Evolutionary conservation across 169 alveolate species (phyloP).

Genomic region (Ichthyophthirius multifiliis): DNA sequence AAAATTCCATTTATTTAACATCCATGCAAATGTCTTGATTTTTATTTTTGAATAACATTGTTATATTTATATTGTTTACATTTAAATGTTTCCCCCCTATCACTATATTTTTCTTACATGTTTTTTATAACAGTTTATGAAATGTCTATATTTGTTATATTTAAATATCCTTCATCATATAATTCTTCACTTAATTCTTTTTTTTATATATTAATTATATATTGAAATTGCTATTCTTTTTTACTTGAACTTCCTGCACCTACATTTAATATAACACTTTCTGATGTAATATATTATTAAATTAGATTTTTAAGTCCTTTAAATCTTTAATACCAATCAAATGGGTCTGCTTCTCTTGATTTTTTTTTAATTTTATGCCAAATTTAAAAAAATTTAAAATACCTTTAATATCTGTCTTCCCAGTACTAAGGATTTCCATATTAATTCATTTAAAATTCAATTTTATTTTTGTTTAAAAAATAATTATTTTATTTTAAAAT

Average conservation of each 20-base stretch:
- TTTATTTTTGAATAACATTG: background rate
- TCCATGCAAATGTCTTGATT: slow-evolving; percentile 54
- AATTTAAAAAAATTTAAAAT: no score
- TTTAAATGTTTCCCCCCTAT: slow-evolving; percentile 66
- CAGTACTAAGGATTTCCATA: slow-evolving; percentile 86
- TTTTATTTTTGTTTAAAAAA: no score
- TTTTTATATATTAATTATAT: background rate
- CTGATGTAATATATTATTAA: slow-evolving; percentile 73
- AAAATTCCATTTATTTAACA: slow-evolving; percentile 81
- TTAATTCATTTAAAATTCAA: no score
- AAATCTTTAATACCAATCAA: slow-evolving; percentile 93
- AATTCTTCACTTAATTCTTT: slow-evolving; percentile 86
- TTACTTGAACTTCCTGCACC: slow-evolving; percentile 91
- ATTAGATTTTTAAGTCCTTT: slow-evolving; percentile 85
- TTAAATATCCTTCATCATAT: slow-evolving; percentile 89
- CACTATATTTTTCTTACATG: slow-evolving; percentile 78
- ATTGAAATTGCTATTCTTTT: background rate
- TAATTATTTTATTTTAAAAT: no score
- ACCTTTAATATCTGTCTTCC: slow-evolving; percentile 92
- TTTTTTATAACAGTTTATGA: slow-evolving; percentile 62
- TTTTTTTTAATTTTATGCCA: background rate
- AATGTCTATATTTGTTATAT: slow-evolving; percentile 85
- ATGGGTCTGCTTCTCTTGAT: slow-evolving; percentile 89
- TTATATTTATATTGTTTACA: background rate
- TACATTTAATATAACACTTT: slow-evolving; percentile 74